These are phyloP conservation scores for Umbelopsis sp. DNA, from an alignment of 371 early-diverging fungal species.

Conservation along the genomic window DNA sequence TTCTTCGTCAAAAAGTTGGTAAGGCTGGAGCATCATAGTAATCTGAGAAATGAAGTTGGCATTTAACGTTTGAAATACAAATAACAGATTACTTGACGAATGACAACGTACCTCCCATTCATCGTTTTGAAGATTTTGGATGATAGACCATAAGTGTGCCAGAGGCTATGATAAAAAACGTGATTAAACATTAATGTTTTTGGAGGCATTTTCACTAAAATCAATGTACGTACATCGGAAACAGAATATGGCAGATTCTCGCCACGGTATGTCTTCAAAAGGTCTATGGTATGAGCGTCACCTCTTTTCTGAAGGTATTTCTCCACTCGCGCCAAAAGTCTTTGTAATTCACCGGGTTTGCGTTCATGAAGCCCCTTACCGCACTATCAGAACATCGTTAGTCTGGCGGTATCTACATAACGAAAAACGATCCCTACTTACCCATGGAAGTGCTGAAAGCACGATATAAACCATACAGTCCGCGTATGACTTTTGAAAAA, in stretches of 20 bases:
- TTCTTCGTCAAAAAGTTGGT: conserved; percentile 59
- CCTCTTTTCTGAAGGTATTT: conserved; percentile 67
- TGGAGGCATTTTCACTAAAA: not conserved
- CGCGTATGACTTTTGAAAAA: conserved; percentile 49
- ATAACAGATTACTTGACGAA: no score
- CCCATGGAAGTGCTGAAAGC: conserved; percentile 81
- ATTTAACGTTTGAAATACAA: not conserved
- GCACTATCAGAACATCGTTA: conserved; percentile 31
- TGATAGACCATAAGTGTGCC: conserved; percentile 71
- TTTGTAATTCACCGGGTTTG: conserved; percentile 61
- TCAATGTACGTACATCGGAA: conserved; percentile 53
- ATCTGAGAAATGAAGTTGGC: conserved; percentile 16
- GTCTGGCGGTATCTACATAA: not conserved
- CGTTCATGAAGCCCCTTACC: conserved; percentile 60
- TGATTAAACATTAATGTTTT: conserved; percentile 7
- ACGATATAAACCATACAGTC: conserved; percentile 78
- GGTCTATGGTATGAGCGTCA: conserved; percentile 40
- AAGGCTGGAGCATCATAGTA: conserved; percentile 60
- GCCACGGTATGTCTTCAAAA: conserved; percentile 61
- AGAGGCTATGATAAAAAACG: conserved; percentile 48
- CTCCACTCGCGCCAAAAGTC: conserved; percentile 58
- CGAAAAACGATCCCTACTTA: conserved; percentile 24
- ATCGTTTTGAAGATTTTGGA: conserved; percentile 57
- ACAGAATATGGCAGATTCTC: conserved; percentile 46
- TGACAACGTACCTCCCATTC: conserved; percentile 62